phyloP scores from a whole-genome alignment of 305 asterid species.

The Coffea humblotiana region DNA sequence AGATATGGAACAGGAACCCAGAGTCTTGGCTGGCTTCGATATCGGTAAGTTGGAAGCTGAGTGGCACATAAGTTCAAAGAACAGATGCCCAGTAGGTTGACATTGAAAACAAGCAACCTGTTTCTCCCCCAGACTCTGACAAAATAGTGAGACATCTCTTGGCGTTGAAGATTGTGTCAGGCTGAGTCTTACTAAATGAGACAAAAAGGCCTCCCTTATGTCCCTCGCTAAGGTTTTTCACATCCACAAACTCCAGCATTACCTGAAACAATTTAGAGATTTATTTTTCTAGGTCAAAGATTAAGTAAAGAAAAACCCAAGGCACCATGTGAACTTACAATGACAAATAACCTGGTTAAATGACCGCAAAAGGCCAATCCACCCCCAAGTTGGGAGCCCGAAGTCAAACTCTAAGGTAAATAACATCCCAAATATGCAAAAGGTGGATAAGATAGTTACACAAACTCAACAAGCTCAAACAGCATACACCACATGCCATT shows the following conservation, averaged over 20 bases:
- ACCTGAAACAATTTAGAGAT: conserved; percentile 45
- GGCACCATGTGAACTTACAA: neutral
- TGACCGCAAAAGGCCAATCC: neutral
- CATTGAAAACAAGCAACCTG: conserved; percentile 87
- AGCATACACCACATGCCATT: neutral
- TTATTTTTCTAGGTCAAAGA: neutral
- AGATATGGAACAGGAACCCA: conserved; percentile 60
- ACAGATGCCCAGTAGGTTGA: conserved; percentile 65
- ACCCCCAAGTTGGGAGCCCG: neutral
- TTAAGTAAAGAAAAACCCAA: neutral
- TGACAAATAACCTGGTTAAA: neutral
- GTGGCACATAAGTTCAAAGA: conserved; percentile 59
- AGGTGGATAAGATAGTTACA: neutral
- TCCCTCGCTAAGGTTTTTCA: conserved; percentile 65
- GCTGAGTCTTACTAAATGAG: conserved; percentile 70
- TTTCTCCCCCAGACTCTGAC: conserved; percentile 69
- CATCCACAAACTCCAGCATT: conserved; percentile 80
- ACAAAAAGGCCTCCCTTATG: conserved; percentile 57
- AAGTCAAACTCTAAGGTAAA: neutral
- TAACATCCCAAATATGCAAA: neutral
- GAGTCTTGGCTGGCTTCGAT: conserved; percentile 43
- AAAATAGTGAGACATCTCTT: conserved; percentile 70
- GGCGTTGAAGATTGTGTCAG: conserved; percentile 71
- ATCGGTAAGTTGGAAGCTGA: conserved; percentile 37
- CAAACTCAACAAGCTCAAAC: neutral